phyloP scores from a whole-genome alignment of 2,329 filamentous ascomycete species.

The Ploettnerulaceae sp. region DNA sequence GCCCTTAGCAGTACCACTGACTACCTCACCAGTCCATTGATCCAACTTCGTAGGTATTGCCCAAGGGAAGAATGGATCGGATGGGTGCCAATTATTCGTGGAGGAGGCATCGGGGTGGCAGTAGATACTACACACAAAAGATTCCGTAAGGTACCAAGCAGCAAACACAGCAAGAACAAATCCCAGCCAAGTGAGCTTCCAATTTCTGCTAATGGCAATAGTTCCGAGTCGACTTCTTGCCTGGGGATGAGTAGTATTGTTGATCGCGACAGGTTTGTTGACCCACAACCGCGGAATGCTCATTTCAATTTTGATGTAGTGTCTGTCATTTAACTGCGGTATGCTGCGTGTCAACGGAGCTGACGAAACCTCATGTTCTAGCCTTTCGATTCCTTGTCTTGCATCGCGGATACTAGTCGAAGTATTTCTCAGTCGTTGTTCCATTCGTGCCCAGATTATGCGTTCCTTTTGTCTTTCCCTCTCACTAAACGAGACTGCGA shows the following conservation, averaged over 20 bases:
- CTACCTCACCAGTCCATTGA: constrained; percentile 44
- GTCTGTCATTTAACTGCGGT: neutral
- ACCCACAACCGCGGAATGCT: neutral
- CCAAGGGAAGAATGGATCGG: constrained; percentile 56
- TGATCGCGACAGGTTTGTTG: neutral
- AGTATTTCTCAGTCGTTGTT: constrained; percentile 46
- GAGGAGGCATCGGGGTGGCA: constrained; percentile 50
- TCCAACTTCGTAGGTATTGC: constrained; percentile 59
- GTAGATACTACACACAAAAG: constrained; percentile 47
- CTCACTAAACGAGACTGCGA: constrained; percentile 30
- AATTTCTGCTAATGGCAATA: constrained; percentile 8
- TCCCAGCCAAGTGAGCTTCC: constrained; percentile 29
- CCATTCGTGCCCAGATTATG: constrained; percentile 46
- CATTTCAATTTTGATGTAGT: neutral
- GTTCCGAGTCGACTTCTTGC: neutral
- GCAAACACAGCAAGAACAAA: constrained; percentile 37
- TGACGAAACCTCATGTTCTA: constrained; percentile 47
- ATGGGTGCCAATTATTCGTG: constrained; percentile 45
- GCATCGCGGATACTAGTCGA: constrained; percentile 49
- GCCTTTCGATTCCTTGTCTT: constrained; percentile 53
- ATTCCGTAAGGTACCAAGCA: constrained; percentile 53
- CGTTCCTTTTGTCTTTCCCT: constrained; percentile 36
- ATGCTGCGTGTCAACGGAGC: constrained; percentile 21
- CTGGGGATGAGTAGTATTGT: neutral
- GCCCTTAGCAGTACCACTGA: constrained; percentile 8